Evolutionary conservation across 345 rosid genomes (phyloP).

Genomic region (Melaleuca quinquenervia): DNA sequence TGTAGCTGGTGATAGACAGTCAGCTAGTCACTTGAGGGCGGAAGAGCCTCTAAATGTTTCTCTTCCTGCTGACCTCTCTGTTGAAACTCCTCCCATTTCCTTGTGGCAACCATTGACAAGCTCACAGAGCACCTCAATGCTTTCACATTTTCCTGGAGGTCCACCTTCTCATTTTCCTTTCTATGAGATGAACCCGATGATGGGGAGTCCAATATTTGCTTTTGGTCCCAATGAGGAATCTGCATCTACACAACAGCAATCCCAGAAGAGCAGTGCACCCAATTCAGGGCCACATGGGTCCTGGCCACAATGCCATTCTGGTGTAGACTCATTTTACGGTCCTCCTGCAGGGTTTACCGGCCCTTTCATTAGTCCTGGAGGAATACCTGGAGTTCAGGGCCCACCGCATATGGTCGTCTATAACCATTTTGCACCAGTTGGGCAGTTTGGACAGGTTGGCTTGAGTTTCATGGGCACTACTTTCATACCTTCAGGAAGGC

Average conservation of each 20-base stretch:
- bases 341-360: constrained; percentile 82
- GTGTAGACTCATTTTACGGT: constrained; percentile 88
- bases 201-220: constrained; percentile 80
- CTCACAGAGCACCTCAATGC: constrained; percentile 70
- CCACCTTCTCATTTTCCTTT: constrained; percentile 78
- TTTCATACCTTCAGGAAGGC: constrained; percentile 82
- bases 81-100: constrained; percentile 79
- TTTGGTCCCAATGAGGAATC: constrained; percentile 87
- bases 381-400: constrained; percentile 83
- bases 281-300: constrained; percentile 56
- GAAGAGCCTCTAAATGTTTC: constrained; percentile 85
- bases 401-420: constrained; percentile 95
- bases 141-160: constrained; percentile 78
- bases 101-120: constrained; percentile 72
- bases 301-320: constrained; percentile 80
- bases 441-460: constrained; percentile 92
- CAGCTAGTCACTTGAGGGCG: constrained; percentile 47
- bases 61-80: constrained; percentile 95
- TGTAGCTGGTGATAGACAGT: constrained; percentile 32
- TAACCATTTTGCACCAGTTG: constrained; percentile 97
- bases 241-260: constrained; percentile 49
- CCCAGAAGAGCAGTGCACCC: constrained; percentile 58
- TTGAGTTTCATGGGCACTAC: constrained; percentile 95
- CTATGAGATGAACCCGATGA: constrained; percentile 84
- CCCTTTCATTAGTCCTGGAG: constrained; percentile 78